These are phyloP conservation scores for Barbarea vulgaris DNA, from an alignment of 345 rosid species.

Conservation along the genomic window DNA sequence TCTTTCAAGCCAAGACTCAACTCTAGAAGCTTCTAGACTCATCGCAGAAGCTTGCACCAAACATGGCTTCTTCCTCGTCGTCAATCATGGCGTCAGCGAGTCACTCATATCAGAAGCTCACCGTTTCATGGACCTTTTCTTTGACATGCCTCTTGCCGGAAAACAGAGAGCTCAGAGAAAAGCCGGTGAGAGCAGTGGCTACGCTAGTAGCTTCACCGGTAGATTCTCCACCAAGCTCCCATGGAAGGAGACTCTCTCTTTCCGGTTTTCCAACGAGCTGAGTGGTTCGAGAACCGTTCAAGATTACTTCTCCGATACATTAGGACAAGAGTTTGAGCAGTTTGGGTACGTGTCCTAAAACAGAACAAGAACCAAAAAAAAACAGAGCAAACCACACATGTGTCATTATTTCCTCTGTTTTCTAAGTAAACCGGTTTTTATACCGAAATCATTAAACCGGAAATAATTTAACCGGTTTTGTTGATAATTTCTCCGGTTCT, in stretches of 20 bases:
- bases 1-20: constrained; percentile 58
- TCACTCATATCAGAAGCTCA: constrained; percentile 69
- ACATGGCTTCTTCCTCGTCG: constrained; percentile 91
- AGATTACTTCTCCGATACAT: constrained; percentile 56
- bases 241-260: constrained; percentile 96
- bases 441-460: constrained; percentile 12
- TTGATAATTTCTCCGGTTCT: constrained; percentile 13
- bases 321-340: constrained; percentile 66
- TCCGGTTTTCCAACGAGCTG: constrained; percentile 56
- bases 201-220: constrained; percentile 97
- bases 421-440: constrained; percentile 17
- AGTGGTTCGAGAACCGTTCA: constrained; percentile 50
- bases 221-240: constrained; percentile 90
- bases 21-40: constrained; percentile 59
- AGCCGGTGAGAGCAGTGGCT: constrained; percentile 81
- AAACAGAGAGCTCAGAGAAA: constrained; percentile 83
- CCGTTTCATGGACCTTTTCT: constrained; percentile 66
- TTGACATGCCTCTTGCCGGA: constrained; percentile 65
- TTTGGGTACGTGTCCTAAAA: constrained; percentile 61
- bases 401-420: constrained; percentile 25
- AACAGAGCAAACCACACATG: constrained; percentile 14
- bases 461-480: background rate
- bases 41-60: constrained; percentile 71
- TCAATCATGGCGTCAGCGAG: constrained; percentile 80
- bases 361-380: constrained; percentile 7